Percentiles rank a stretch among this genome's conserved stretches.
These are phyloP conservation scores for Umbilicus rupestris DNA, from an alignment of 164 flowering plant genomes.

Conservation along the genomic window DNA sequence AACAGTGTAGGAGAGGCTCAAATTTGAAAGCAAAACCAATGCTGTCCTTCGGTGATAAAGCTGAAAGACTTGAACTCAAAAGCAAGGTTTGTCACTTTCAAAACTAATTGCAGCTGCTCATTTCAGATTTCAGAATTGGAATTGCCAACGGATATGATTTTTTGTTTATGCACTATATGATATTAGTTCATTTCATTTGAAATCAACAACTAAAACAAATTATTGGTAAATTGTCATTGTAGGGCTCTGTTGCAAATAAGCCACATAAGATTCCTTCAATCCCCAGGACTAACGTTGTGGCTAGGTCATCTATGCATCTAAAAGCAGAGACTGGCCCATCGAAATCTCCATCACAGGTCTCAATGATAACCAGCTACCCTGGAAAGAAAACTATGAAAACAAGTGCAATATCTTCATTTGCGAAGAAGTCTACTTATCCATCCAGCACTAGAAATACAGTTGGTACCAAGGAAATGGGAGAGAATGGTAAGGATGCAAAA, in stretches of 20 bases:
- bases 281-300: constrained; percentile 15
- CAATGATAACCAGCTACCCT: background rate
- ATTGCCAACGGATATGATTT: background rate
- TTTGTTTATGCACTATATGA: background rate
- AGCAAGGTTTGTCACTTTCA: constrained; percentile 35
- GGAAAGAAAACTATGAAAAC: background rate
- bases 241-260: constrained; percentile 15
- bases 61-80: constrained; percentile 20
- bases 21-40: constrained; percentile 74
- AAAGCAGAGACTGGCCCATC: constrained; percentile 8
- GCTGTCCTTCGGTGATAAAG: constrained; percentile 62
- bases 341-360: background rate
- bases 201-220: background rate
- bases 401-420: background rate
- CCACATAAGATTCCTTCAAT: constrained; percentile 15
- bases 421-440: background rate
- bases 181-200: background rate
- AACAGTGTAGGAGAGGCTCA: constrained; percentile 51
- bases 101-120: background rate
- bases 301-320: constrained; percentile 10
- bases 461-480: background rate
- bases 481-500: background rate
- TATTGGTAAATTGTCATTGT: constrained; percentile 13
- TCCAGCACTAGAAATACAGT: background rate
- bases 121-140: background rate